A percentile compares a stretch with the other conserved stretches of the same genome.
Conservation (phyloP, 2,329 filamentous ascomycete species). For the Pseudonectria buxi region DNA sequence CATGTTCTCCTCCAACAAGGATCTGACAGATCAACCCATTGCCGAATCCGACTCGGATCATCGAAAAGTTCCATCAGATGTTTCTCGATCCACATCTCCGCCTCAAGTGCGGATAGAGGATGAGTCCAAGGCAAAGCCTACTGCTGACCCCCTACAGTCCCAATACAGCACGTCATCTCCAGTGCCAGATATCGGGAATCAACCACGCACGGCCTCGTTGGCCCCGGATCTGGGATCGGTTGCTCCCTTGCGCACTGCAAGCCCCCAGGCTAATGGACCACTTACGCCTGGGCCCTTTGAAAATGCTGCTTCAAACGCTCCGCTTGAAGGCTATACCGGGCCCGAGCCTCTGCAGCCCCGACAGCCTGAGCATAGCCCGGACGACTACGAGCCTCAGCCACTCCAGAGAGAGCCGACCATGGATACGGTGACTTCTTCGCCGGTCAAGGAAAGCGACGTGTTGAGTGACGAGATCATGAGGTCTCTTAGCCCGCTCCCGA, state of each 20-base stretch:
- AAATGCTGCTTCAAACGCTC: too few relatives aligned
- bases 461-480: constrained; percentile 69
- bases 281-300: too few relatives aligned
- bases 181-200: neutral
- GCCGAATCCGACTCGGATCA: neutral
- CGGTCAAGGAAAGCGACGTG: constrained; percentile 63
- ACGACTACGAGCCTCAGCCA: constrained; percentile 29
- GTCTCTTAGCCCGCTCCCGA: constrained; percentile 50
- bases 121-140: too few relatives aligned
- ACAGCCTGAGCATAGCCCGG: constrained; percentile 27
- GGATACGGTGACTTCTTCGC: constrained; percentile 44
- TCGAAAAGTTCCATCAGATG: neutral
- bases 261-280: constrained; percentile 11
- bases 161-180: too few relatives aligned
- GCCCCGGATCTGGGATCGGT: constrained; percentile 18
- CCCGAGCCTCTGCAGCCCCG: constrained; percentile 38
- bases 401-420: constrained; percentile 38
- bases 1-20: constrained; percentile 39
- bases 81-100: too few relatives aligned
- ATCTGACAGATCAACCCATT: constrained; percentile 1
- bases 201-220: too few relatives aligned
- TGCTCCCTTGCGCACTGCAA: constrained; percentile 29
- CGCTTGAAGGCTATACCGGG: too few relatives aligned
- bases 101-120: too few relatives aligned
- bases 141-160: too few relatives aligned